Percentiles rank a stretch among this genome's conserved stretches.
These are phyloP conservation scores for Aspergillus campestris DNA, from an alignment of 495 filamentous ascomycete species.

Conservation along the genomic window DNA sequence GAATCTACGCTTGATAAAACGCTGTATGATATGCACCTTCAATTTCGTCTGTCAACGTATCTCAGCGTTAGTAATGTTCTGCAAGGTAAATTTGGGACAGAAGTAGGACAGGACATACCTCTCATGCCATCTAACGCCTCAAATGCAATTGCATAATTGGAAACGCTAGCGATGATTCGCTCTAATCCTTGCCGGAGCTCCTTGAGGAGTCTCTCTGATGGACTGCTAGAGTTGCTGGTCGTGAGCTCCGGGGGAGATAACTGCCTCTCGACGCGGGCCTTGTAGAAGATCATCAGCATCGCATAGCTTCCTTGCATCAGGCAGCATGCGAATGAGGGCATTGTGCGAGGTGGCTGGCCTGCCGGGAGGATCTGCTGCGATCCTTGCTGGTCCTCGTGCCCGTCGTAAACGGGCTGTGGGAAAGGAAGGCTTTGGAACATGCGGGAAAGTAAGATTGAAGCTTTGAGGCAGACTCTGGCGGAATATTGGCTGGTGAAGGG, in stretches of 20 bases:
- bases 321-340: constrained; percentile 55
- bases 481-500: constrained; percentile 48
- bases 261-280: constrained; percentile 41
- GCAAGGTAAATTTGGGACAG: background rate
- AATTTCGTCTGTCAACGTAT: constrained; percentile 28
- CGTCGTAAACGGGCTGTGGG: constrained; percentile 32
- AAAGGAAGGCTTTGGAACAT: constrained; percentile 44
- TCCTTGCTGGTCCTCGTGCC: constrained; percentile 11
- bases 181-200: constrained; percentile 47
- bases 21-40: constrained; percentile 40
- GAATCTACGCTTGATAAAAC: constrained; percentile 19
- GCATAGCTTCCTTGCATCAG: constrained; percentile 57
- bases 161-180: constrained; percentile 40
- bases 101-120: constrained; percentile 32
- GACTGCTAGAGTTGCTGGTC: constrained; percentile 19
- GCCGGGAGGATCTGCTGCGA: constrained; percentile 12
- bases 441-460: constrained; percentile 42
- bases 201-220: constrained; percentile 37
- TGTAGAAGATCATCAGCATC: constrained; percentile 48
- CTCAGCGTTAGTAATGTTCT: constrained; percentile 5
- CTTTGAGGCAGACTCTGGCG: constrained; percentile 44
- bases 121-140: constrained; percentile 56
- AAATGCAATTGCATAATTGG: constrained; percentile 50
- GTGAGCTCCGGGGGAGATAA: constrained; percentile 31
- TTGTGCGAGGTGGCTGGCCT: constrained; percentile 41